Evolutionary conservation across 768 basidiomycete genomes (phyloP).

Genomic region (Tulasnella sp.): DNA sequence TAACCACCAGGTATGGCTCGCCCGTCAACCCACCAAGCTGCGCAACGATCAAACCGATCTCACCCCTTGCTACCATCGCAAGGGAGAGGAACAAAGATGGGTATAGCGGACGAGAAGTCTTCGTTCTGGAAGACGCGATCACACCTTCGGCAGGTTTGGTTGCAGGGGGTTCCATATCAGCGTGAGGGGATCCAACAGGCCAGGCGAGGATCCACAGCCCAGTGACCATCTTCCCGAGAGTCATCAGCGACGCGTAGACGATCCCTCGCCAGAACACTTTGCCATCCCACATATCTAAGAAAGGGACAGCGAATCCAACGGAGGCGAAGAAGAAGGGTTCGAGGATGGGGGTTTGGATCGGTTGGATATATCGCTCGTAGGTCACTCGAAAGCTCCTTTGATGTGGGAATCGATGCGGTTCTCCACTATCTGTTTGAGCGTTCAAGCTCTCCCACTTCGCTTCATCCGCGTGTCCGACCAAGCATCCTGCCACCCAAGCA

Average conservation of each 20-base stretch:
- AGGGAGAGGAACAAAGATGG: constrained; percentile 31
- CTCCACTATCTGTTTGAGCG: too few relatives aligned
- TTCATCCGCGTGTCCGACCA: constrained; percentile 30
- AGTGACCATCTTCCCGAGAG: constrained; percentile 39
- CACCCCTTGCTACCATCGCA: constrained; percentile 57
- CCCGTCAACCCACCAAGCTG: constrained; percentile 27
- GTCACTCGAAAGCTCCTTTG: constrained; percentile 14
- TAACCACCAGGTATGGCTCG: constrained; percentile 42
- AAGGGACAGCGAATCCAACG: constrained; percentile 48
- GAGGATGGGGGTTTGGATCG: constrained; percentile 35
- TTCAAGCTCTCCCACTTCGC: not conserved
- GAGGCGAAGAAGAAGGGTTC: constrained; percentile 57
- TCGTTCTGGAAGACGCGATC: constrained; percentile 19
- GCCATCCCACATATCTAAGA: constrained; percentile 29
- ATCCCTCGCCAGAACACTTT: constrained; percentile 42
- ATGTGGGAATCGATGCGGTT: not conserved
- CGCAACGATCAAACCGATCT: constrained; percentile 54
- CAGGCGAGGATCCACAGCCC: constrained; percentile 34
- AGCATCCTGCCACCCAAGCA: constrained; percentile 47
- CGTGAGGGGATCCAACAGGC: not conserved
- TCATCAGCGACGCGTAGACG: constrained; percentile 48
- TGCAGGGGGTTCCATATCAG: not conserved
- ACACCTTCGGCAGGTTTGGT: not conserved
- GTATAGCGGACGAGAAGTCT: not conserved
- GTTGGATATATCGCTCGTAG: constrained; percentile 31